These are phyloP conservation scores for Naganishia randhawae DNA, from an alignment of 768 basidiomycete genomes.

Conservation along the genomic window DNA sequence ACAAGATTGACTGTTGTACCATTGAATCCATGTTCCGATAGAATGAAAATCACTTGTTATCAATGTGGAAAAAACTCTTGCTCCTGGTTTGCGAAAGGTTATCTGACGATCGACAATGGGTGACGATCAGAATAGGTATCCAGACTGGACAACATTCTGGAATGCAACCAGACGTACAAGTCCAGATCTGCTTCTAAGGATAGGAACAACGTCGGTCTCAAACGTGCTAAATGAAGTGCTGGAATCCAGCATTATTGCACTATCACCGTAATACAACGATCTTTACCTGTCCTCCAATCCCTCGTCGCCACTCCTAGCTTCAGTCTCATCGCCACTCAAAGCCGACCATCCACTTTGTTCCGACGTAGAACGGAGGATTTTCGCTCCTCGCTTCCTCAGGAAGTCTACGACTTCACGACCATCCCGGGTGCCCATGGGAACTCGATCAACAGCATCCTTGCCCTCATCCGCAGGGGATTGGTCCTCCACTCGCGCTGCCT, in stretches of 20 bases:
- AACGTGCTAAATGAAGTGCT: too few relatives aligned
- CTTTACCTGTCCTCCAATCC: background rate
- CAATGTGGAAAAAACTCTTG: too few relatives aligned
- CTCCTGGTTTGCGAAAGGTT: too few relatives aligned
- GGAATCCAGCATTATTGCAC: background rate
- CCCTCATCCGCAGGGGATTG: constrained; percentile 32
- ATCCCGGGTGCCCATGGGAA: constrained; percentile 53
- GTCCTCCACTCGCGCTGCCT: constrained; percentile 16
- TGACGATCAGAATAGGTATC: too few relatives aligned
- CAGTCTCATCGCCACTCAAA: constrained; percentile 52
- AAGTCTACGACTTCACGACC: constrained; percentile 71
- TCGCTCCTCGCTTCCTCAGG: constrained; percentile 67
- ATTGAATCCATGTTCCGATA: background rate
- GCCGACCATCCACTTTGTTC: constrained; percentile 66
- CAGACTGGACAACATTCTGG: too few relatives aligned
- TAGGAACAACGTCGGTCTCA: too few relatives aligned
- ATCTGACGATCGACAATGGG: too few relatives aligned
- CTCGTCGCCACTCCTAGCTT: constrained; percentile 16
- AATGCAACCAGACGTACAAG: too few relatives aligned
- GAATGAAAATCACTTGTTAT: background rate
- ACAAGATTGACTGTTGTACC: background rate
- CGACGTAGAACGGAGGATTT: constrained; percentile 56
- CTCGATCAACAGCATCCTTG: constrained; percentile 49
- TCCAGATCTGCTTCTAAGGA: too few relatives aligned
- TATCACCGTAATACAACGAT: background rate